phyloP scores from a whole-genome alignment of 768 basidiomycete genomes.

The Rubroboletus satanas region DNA sequence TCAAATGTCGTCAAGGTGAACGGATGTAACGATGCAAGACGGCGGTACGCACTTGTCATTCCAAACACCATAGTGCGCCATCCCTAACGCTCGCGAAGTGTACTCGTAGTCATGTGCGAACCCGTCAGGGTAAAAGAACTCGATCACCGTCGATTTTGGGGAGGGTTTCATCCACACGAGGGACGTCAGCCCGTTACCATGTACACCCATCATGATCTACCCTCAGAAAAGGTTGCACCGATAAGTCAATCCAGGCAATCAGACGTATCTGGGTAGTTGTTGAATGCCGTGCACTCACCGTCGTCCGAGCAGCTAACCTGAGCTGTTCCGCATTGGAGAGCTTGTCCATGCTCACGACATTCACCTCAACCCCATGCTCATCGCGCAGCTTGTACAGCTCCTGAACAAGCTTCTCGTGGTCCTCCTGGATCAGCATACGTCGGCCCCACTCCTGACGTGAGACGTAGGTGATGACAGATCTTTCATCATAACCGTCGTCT shows the following conservation, averaged over 20 bases:
- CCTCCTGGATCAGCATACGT: slow-evolving; percentile 68
- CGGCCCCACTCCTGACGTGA: slow-evolving; percentile 87
- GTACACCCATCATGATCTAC: slow-evolving; percentile 92
- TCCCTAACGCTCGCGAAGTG: slow-evolving; percentile 76
- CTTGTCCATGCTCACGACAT: slow-evolving; percentile 81
- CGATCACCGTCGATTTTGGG: slow-evolving; percentile 81
- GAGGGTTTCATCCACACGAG: slow-evolving; percentile 91
- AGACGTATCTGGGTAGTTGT: neutral
- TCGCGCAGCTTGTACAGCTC: slow-evolving; percentile 70
- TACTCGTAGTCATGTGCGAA: slow-evolving; percentile 87
- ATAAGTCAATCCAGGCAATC: neutral
- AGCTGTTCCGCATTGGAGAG: slow-evolving; percentile 80
- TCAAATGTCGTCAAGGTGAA: neutral
- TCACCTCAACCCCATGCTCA: slow-evolving; percentile 78
- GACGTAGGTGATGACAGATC: slow-evolving; percentile 89
- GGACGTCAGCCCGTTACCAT: slow-evolving; percentile 87
- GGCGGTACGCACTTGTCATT: slow-evolving; percentile 48
- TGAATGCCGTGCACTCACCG: slow-evolving; percentile 46
- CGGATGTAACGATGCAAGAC: neutral
- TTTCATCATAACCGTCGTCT: slow-evolving; percentile 40
- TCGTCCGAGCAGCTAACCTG: slow-evolving; percentile 74
- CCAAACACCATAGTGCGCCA: slow-evolving; percentile 87
- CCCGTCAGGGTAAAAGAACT: slow-evolving; percentile 83
- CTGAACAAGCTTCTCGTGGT: slow-evolving; percentile 76
- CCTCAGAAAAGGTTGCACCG: neutral